phyloP scores from a whole-genome alignment of 768 basidiomycete genomes.

The Mycena olivaceomarginata region DNA sequence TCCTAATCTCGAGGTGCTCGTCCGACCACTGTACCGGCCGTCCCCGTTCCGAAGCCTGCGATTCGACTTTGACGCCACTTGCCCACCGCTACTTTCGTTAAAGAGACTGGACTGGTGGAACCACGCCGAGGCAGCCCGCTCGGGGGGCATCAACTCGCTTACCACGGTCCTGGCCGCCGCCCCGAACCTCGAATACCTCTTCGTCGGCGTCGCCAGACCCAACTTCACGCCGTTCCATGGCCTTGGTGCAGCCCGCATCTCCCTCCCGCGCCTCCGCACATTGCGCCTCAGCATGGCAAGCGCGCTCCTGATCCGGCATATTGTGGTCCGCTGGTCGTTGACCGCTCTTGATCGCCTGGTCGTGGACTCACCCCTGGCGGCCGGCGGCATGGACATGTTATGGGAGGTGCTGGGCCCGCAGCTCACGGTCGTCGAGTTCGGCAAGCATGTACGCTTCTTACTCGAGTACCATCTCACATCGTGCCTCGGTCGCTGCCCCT shows the following conservation, averaged over 20 bases:
- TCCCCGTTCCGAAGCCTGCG: constrained; percentile 47
- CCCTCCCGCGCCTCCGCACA: constrained; percentile 69
- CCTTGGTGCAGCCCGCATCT: constrained; percentile 52
- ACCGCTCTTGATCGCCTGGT: constrained; percentile 73
- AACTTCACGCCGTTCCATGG: constrained; percentile 45
- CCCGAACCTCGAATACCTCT: constrained; percentile 76
- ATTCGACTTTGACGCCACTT: constrained; percentile 73
- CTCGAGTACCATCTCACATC: constrained; percentile 67
- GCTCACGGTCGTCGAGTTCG: constrained; percentile 75
- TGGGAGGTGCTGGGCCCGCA: constrained; percentile 72
- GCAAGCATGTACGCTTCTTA: constrained; percentile 73
- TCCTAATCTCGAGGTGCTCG: constrained; percentile 71
- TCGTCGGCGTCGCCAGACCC: constrained; percentile 69
- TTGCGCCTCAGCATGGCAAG: constrained; percentile 72
- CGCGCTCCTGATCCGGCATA: constrained; percentile 69
- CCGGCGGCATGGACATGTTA: constrained; percentile 62
- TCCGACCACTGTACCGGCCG: constrained; percentile 64
- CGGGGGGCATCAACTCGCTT: constrained; percentile 81
- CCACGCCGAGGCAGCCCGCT: constrained; percentile 71
- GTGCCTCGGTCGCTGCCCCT: constrained; percentile 68
- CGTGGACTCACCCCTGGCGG: constrained; percentile 66
- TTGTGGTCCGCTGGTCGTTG: constrained; percentile 68
- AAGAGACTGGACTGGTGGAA: constrained; percentile 85
- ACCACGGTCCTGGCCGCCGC: constrained; percentile 68
- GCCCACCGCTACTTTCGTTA: constrained; percentile 68